Conservation (phyloP, 768 basidiomycete genomes). For the Boletus reticuloceps region DNA sequence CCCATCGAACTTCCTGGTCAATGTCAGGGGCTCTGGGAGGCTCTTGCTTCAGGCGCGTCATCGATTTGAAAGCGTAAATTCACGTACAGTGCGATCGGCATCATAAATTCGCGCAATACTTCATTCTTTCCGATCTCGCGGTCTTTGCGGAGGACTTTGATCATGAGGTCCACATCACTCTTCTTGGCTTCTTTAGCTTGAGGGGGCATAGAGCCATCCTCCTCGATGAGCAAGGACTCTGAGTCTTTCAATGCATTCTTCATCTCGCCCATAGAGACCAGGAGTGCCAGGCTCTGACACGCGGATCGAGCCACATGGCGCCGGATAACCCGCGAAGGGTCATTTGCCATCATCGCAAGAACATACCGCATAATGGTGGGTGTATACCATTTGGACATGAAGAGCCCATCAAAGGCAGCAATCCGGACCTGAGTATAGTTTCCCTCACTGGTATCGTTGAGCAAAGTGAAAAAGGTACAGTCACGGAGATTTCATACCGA, state of each 20-base stretch:
- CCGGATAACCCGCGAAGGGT: slow-evolving; percentile 77
- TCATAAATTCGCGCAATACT: slow-evolving; percentile 71
- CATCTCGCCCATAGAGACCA: slow-evolving; percentile 91
- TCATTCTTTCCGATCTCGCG: slow-evolving; percentile 81
- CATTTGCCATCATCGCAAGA: slow-evolving; percentile 80
- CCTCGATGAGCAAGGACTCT: slow-evolving; percentile 80
- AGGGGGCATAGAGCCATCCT: slow-evolving; percentile 73
- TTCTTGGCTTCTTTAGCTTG: slow-evolving; percentile 74
- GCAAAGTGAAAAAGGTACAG: neutral
- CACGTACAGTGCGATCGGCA: slow-evolving; percentile 78
- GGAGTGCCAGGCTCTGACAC: slow-evolving; percentile 81
- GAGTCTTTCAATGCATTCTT: slow-evolving; percentile 69
- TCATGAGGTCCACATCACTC: slow-evolving; percentile 79
- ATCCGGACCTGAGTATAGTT: slow-evolving; percentile 91
- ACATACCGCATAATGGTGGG: slow-evolving; percentile 85
- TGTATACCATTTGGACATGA: slow-evolving; percentile 85
- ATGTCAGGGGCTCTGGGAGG: slow-evolving; percentile 62
- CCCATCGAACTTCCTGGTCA: slow-evolving; percentile 90
- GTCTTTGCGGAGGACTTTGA: slow-evolving; percentile 86
- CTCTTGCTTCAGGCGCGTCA: neutral
- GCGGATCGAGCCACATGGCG: slow-evolving; percentile 85
- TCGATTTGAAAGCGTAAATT: slow-evolving; percentile 1
- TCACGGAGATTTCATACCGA: slow-evolving; percentile 49
- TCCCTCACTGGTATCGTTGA: slow-evolving; percentile 66
- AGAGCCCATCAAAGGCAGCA: slow-evolving; percentile 91